A percentile compares a stretch with the other conserved stretches of the same genome.
Evolutionary conservation across 176 grass and related monocot species (phyloP).

Genomic region (Rhynchospora breviuscula): DNA sequence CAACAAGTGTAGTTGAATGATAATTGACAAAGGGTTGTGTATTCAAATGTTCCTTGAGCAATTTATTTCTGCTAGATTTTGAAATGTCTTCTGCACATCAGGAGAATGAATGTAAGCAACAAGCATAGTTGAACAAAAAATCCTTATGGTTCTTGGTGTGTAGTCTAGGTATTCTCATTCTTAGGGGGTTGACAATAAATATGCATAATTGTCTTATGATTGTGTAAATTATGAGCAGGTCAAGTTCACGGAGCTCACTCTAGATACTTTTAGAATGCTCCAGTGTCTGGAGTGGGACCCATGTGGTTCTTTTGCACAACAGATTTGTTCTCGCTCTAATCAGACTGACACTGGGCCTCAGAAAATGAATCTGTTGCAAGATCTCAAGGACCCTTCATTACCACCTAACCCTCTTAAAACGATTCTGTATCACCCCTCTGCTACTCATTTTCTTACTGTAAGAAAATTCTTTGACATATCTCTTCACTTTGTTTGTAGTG

Average conservation of each 20-base stretch:
- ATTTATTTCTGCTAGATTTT: neutral
- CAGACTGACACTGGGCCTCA: conserved; percentile 56
- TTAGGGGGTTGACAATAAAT: neutral
- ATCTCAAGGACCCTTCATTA: conserved; percentile 69
- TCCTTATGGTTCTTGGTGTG: neutral
- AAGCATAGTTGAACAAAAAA: neutral
- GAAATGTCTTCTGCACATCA: neutral
- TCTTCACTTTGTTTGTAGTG: neutral
- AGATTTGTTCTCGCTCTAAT: conserved; percentile 34
- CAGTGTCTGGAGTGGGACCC: conserved; percentile 97
- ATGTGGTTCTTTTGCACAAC: conserved; percentile 68
- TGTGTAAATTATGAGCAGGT: conserved; percentile 41
- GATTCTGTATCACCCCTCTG: conserved; percentile 61
- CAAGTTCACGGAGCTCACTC: conserved; percentile 81
- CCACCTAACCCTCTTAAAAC: conserved; percentile 84
- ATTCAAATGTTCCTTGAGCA: too few species aligned
- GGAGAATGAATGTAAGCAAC: neutral
- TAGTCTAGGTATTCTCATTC: neutral
- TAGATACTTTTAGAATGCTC: conserved; percentile 94
- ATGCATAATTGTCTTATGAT: neutral
- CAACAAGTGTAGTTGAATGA: neutral
- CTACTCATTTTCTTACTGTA: conserved; percentile 74
- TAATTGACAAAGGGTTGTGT: neutral
- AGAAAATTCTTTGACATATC: conserved; percentile 22
- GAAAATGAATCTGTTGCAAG: conserved; percentile 56